Base-by-base conservation (phyloP, 1,284 basidiomycete species). In the Sphaerobolus stellatus region DNA sequence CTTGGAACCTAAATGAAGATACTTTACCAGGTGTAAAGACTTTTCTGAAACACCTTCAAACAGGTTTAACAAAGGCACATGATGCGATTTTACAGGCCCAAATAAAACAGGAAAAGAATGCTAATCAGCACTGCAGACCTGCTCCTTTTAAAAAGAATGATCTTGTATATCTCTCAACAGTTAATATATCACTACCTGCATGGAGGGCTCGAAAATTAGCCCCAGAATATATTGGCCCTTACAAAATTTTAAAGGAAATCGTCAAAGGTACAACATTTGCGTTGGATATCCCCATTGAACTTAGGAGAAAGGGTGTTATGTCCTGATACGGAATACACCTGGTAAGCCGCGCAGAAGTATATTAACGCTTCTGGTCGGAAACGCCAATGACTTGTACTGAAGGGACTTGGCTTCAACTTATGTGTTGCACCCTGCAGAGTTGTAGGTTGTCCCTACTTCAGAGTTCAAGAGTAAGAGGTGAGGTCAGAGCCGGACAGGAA, bases 121-220 rank as follows among this genome's bases (percentile, higher is more conserved):
- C 67, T 1, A 72, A 73, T 51, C 54, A 58, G 18, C 59, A 59
- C 28, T 59, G 62, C 11, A 36, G 50, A 43, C 27, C 50, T 5
- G 59, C 56, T 8, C 62, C 64, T 0, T 68, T 68, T 49, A 33
- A 16, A 3, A 33, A 48, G n/a, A 62, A 62, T 0, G 70, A 71
- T 46, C 48, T 69, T 13, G 68, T 68, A 0, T 72, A 71, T 50
- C 25, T 71, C 1, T 71, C 68, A 0, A 68, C 68, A 0, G 60
- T 65, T 54, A 70, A 71, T 54, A 45, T 71, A 4, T 41, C 13
- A 14, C 30, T 67, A 3, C 60, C 61, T 1, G 63, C 63, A 30
- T 56, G 56, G 1, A n/a, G 51, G 2, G 62, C 62, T 3, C 43
- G 60, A 3, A 70, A 68, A 49, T 54, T 69, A 2, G 41, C 57